Percentiles rank a stretch among this genome's conserved stretches.
These are phyloP conservation scores for Penicillium capsulatum DNA, from an alignment of 2,329 filamentous ascomycete species.

Conservation along the genomic window DNA sequence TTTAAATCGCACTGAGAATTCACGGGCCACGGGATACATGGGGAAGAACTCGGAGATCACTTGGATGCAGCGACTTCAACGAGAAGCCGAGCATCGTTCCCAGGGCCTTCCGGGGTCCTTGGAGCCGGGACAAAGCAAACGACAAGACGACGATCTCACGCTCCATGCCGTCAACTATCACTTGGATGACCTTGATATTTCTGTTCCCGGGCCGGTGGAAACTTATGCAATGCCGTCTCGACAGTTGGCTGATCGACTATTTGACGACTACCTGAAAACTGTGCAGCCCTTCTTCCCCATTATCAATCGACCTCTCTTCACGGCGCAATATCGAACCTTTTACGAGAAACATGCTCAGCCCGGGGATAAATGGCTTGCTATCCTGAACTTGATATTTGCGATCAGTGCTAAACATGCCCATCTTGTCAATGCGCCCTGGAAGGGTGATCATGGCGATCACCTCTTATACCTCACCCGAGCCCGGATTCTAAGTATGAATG, in stretches of 20 bases:
- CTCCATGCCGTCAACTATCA: conserved; percentile 40
- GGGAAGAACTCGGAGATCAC: conserved; percentile 47
- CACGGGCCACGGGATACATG: conserved; percentile 42
- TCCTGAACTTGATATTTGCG: conserved; percentile 46
- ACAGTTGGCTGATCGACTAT: conserved; percentile 39
- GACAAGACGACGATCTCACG: conserved; percentile 30
- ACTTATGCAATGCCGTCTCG: conserved; percentile 41
- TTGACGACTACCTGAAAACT: conserved; percentile 41
- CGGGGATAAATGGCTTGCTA: conserved; percentile 43
- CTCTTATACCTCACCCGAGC: conserved; percentile 44
- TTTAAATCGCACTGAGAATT: conserved; percentile 35
- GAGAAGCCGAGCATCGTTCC: conserved; percentile 36
- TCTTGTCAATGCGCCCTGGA: conserved; percentile 41
- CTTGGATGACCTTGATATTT: conserved; percentile 44
- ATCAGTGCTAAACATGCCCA: conserved; percentile 44
- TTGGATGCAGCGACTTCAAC: conserved; percentile 43
- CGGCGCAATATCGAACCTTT: conserved; percentile 40
- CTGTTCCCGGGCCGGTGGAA: conserved; percentile 39
- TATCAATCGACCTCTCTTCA: conserved; percentile 41
- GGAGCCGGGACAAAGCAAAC: conserved; percentile 23
- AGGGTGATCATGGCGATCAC: conserved; percentile 41
- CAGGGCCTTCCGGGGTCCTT: conserved; percentile 27
- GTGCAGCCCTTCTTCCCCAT: conserved; percentile 45
- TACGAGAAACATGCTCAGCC: conserved; percentile 33
- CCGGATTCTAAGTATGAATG: conserved; percentile 42